Conservation (phyloP, 345 rosid genomes). For the Eutrema heterophyllum region DNA sequence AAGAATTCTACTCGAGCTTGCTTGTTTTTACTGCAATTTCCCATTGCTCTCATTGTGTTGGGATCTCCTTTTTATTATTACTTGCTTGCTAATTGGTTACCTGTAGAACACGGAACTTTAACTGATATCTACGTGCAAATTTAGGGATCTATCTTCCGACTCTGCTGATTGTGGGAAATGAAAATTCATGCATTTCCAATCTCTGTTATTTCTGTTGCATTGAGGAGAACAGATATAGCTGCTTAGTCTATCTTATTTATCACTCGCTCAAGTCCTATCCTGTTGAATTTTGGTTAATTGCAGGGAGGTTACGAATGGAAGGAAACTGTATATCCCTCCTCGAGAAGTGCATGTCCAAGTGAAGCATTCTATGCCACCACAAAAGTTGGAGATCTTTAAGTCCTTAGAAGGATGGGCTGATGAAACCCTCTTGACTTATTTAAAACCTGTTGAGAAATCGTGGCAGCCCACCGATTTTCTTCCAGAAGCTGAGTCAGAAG, state of each 20-base stretch:
- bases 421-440: conserved; percentile 44
- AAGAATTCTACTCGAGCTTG: too few species aligned
- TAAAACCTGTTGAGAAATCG: conserved; percentile 63
- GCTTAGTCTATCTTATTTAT: background rate
- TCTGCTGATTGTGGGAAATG: background rate
- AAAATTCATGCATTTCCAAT: background rate
- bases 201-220: background rate
- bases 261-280: background rate
- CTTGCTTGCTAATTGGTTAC: too few species aligned
- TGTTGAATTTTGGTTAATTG: background rate
- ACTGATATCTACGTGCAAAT: too few species aligned
- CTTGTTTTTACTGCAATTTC: too few species aligned
- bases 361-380: conserved; percentile 60
- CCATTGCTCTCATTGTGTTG: too few species aligned
- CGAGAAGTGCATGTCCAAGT: conserved; percentile 68
- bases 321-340: conserved; percentile 51
- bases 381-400: conserved; percentile 38
- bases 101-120: too few species aligned
- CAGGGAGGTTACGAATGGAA: conserved; percentile 56
- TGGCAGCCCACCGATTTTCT: conserved; percentile 69
- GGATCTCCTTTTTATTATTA: too few species aligned
- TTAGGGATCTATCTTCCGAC: too few species aligned
- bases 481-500: conserved; percentile 47
- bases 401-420: conserved; percentile 69
- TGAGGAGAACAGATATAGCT: background rate